Evolutionary conservation across 176 grass and related monocot species (phyloP), one percentile per base, ranked within the genome.

Genomic region (Oryza nivara): DNA sequence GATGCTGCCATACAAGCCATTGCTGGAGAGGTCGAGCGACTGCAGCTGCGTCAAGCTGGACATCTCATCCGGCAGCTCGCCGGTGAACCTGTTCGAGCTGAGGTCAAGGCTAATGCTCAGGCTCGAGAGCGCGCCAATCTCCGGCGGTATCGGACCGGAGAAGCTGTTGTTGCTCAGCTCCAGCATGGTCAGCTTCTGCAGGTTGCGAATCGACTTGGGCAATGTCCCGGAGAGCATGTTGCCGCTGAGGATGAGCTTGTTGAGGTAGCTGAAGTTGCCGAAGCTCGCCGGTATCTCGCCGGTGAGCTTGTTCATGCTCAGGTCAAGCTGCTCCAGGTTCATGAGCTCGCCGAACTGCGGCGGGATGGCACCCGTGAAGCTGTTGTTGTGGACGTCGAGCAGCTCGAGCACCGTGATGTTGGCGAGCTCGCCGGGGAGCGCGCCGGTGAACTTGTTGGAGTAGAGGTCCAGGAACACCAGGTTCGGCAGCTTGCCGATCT

Each of bases 311-410:
- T 97, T 97, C 83, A 91, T 80, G 80, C 95, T 97, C 44, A 97
- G 86, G 69, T 97, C 95, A 14, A 97, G 90, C 91, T 97, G 95
- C 81, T 97, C 95, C 58, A 97, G 88, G 76, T 97, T 97, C 86
- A 92, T 94, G 56, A 94, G 80, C 85, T 87, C 86, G 12, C 92
- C 92, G n/a, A 92, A 89, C 88, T 89, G 86, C 20, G 56, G 69
- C 3, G 92, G 95, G 34, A 97, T 84, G 36, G 44, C 72, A 0
- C 92, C 86, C 0, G 56, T 87, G 80, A 97, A 90, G 64, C 84
- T 89, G 38, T 97, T 97, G 85, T 97, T 85, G 85, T 94, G 92
- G 17, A 97, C 90, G 66, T 97, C 95, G n/a, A 97, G 86, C 13
- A 94, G 85, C 90, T 97, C 95, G 12, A 97, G 88, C 64, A 97